Conservation (phyloP, 2,329 filamentous ascomycete species). For the Talaromyces amestolkiae region DNA sequence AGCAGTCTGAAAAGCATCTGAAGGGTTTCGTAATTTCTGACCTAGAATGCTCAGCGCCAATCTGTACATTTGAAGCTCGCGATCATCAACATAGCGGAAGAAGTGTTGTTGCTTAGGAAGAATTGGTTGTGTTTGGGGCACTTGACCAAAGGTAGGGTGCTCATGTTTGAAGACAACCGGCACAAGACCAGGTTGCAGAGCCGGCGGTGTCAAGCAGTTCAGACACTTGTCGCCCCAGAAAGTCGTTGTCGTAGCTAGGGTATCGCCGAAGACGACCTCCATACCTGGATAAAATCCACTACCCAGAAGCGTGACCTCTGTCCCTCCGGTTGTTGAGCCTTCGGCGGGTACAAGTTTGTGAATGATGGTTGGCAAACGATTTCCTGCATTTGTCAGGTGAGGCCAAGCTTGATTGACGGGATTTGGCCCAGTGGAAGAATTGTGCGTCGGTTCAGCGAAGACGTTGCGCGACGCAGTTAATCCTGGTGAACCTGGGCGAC, state of each 20-base stretch:
- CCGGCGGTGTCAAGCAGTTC: slow-evolving; percentile 74
- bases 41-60: slow-evolving; percentile 46
- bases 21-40: slow-evolving; percentile 47
- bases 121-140: slow-evolving; percentile 43
- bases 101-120: slow-evolving; percentile 51
- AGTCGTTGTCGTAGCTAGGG: slow-evolving; percentile 67
- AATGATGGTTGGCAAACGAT: slow-evolving; percentile 62
- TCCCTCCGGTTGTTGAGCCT: slow-evolving; percentile 77
- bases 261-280: slow-evolving; percentile 80
- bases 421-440: slow-evolving; percentile 39
- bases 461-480: slow-evolving; percentile 41
- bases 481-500: slow-evolving; percentile 67
- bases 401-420: slow-evolving; percentile 54
- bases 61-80: slow-evolving; percentile 49
- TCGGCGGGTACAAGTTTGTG: slow-evolving; percentile 81
- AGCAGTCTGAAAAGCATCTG: slow-evolving; percentile 49
- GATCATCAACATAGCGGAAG: slow-evolving; percentile 67
- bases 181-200: slow-evolving; percentile 64
- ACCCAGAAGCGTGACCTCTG: slow-evolving; percentile 81
- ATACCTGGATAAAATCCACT: slow-evolving; percentile 75
- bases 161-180: slow-evolving; percentile 66
- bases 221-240: slow-evolving; percentile 79
- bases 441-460: slow-evolving; percentile 37
- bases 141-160: slow-evolving; percentile 48
- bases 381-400: slow-evolving; percentile 50